Percentiles rank a stretch among this genome's conserved stretches.
Conservation (phyloP, 257 asterid genomes). For the Lantana camara region DNA sequence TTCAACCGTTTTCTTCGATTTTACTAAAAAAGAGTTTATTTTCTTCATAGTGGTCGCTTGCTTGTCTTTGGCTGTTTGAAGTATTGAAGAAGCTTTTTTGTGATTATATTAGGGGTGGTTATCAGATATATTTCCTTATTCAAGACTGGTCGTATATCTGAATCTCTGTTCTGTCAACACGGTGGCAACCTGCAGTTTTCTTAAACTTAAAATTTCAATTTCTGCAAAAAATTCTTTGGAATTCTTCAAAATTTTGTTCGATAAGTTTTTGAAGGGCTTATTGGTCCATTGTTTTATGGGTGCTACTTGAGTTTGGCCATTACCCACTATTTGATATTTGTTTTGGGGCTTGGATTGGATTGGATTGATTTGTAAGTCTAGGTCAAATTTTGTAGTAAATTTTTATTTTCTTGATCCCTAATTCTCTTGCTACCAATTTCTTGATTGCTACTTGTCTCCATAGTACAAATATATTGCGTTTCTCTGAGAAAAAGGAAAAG, state of each 20-base stretch:
- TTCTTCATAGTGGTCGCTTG: constrained; percentile 12
- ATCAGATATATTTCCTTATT: constrained; percentile 8
- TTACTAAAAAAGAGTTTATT: background rate
- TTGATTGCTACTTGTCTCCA: constrained; percentile 27
- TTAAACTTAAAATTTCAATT: constrained; percentile 18
- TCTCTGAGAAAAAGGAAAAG: background rate
- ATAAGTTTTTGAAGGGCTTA: constrained; percentile 22
- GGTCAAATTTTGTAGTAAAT: constrained; percentile 10
- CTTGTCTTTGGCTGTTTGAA: constrained; percentile 18
- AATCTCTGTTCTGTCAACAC: constrained; percentile 3
- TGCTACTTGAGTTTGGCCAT: constrained; percentile 23
- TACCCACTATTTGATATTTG: constrained; percentile 24
- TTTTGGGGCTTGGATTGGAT: constrained; percentile 30
- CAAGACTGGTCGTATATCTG: constrained; percentile 12
- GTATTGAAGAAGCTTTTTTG: constrained; percentile 22
- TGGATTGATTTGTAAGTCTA: constrained; percentile 30
- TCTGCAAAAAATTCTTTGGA: constrained; percentile 2
- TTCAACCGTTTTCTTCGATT: constrained; percentile 32
- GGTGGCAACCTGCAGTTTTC: constrained; percentile 16
- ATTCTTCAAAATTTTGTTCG: constrained; percentile 13
- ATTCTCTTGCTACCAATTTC: constrained; percentile 27
- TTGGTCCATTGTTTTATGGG: constrained; percentile 19
- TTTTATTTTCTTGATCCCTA: constrained; percentile 22
- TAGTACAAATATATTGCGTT: background rate
- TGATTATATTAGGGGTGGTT: constrained; percentile 12